Evolutionary conservation across 2,329 filamentous ascomycete species (phyloP), one percentile per base, ranked within the genome.

Genomic region (Dactylonectria macrodidyma): DNA sequence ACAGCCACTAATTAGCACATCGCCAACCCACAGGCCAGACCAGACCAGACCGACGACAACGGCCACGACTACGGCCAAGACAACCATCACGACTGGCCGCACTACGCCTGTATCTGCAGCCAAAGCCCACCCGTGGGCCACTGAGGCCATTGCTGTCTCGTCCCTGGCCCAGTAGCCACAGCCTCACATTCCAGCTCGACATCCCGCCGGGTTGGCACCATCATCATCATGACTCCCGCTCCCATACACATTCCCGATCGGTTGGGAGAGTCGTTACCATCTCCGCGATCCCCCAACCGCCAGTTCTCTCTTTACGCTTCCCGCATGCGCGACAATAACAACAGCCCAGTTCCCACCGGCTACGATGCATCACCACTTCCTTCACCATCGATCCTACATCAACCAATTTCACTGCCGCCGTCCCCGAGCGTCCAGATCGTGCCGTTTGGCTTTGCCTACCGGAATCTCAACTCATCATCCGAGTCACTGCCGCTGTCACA

Each of bases 401-500:
- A 59, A 14, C 59, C 52, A 33, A 65, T 67, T 59, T 74, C 74
- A 52, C 64, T 71, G 19, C 66, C 74, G 24, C 59, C 72, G 46
- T 75, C 74, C 9, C 72, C 74, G 56, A 71, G 71, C 30, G 60
- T 75, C 12, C 71, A 71, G 19, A 70, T 75, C 10, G 65, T 70
- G 44, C 74, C 74, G 34, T 74, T 73, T 68, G 74, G 73, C 33
- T 60, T 66, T 34, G 68, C 71, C 22, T 71, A 73, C 67, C 57
- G 71, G 41, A 44, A n/a, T 44, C 16, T 8, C 16, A n/a, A 44
- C 30, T 69, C 67, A 54, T 67, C 69, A 3, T 76, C 74, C 3
- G 67, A 77, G 36, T 71, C 69, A 44, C 63, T 66, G 58, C 68
- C 67, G 48, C 33, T 76, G 47, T 75, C 75, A 41, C 78, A 80